Base-by-base conservation (phyloP, 805 yeast genomes). In the Debaryomyces castellii region DNA sequence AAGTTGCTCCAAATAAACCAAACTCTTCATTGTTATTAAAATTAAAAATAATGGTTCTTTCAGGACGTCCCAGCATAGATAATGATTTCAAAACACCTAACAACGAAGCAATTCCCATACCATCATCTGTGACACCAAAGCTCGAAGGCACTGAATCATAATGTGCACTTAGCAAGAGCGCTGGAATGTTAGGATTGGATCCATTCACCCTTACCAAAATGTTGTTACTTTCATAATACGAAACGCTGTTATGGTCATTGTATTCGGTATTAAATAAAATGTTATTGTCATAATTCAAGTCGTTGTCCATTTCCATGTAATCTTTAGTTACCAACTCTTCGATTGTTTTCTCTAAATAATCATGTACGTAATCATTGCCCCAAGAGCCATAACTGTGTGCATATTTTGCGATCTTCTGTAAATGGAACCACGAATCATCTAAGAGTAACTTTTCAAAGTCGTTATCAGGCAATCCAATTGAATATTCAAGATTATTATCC, bases 1-100 rank as follows among this genome's bases (percentile, higher is more conserved):
- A 77, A 38, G 76, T 74, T 0, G 97, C 96, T 3, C 97, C 97
- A 45, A 83, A 67, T 24, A 91, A 71, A 0, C 96, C 96, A 63
- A 88, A 85, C 58, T 90, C 97, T 62, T 90, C 97, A 60, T 89
- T 80, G 61, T 90, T 87, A 65, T 91, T 91, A 68, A 91, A 87
- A 63, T 91, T 90, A 66, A 91, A 82, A 5, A 90, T 72, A 11
- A 91, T 66, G 3, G 91, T 85, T 47, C 96, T 74, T 38, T 73
- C 62, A 1, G 96, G 96, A 51, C 77, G 84, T 1, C 64, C 52
- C 0, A 72, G 62, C 4, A 45, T 23, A 16, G 64, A 45, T 52
- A 70, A 78, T 54, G 80, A 66, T 34, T 81, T 74, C 47, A 90
- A 66, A 2, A 87, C 69, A 1, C 90, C 95, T 40, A 90, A 66